phyloP scores from a whole-genome alignment of 345 rosid genomes.

The Corchorus capsularis region DNA sequence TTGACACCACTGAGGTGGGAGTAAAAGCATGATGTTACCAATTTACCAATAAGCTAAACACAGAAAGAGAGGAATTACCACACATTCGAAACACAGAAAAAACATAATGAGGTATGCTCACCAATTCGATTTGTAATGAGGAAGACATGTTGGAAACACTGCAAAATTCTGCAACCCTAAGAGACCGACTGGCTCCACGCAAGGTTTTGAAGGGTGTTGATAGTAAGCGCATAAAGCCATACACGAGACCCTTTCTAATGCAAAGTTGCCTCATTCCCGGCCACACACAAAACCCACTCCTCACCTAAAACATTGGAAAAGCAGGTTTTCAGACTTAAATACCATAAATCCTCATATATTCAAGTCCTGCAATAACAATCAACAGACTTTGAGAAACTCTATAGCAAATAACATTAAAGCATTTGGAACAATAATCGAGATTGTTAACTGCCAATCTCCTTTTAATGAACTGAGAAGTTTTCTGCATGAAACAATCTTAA shows the following conservation, averaged over 20 bases:
- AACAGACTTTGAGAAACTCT: constrained; percentile 3
- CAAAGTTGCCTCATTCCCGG: constrained; percentile 84
- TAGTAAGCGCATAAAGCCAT: constrained; percentile 72
- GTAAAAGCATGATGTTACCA: background rate
- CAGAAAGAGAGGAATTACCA: background rate
- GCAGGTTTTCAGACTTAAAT: constrained; percentile 9
- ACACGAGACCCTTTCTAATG: constrained; percentile 80
- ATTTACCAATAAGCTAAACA: background rate
- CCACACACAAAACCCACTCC: constrained; percentile 74
- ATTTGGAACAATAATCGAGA: background rate
- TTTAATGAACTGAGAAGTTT: background rate
- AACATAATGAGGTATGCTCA: constrained; percentile 29
- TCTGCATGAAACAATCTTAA: background rate
- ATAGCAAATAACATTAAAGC: background rate
- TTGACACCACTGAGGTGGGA: background rate
- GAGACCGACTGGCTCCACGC: constrained; percentile 89
- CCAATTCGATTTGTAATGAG: constrained; percentile 91
- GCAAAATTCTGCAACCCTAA: constrained; percentile 85
- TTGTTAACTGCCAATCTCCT: background rate
- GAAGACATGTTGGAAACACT: constrained; percentile 76
- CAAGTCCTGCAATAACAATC: background rate
- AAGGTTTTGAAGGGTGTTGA: constrained; percentile 87
- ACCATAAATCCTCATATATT: background rate
- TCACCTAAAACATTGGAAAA: constrained; percentile 47
- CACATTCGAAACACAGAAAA: background rate